Base-by-base conservation (phyloP, 495 filamentous ascomycete genomes). In the Tuber magnatum region DNA sequence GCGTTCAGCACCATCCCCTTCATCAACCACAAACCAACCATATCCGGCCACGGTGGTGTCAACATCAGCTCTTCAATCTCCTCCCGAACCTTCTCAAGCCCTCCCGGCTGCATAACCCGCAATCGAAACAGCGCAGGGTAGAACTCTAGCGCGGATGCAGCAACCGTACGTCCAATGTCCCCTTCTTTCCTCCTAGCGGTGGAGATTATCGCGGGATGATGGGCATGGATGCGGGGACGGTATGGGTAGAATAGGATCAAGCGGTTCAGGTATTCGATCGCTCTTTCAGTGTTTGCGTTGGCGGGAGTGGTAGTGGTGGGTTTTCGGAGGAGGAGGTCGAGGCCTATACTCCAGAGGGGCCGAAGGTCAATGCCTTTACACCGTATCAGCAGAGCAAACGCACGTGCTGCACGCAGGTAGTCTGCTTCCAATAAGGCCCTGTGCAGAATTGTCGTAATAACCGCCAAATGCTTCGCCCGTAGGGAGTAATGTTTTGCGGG, bases 1-100 rank as follows among this genome's bases (percentile, higher is more conserved):
- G 77, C 81, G 12, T 78, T 75, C 65, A 69, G 76, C 6, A 82
- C 75, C 81, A 82, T 82, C 16, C 80, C 81, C 32, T 74, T 71
- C 56, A 82, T 39, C 43, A 80, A 32, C 80, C 77, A 74, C 38
- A 82, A 35, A 5, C 44, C 61, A 3, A 39, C 68, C 68, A 80
- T 69, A 72, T 82, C 76, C 65, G 74, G 61, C 72, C 72, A 82
- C 42, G 81, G 80, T 32, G 81, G 80, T 7, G 75, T 72, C 69
- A 82, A 43, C 69, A 89, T 85, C 32, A 90, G 85, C 73, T 88
- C 84, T 76, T 88, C 84, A 81, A 90, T 88, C 82, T 90, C 88
- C 42, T 74, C 76, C 77, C 89, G 88, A 1, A 87, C 85, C 81
- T 84, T 85, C 20, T 80, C 56, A 65, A 65, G 56, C 12, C 56